phyloP scores from a whole-genome alignment of 495 filamentous ascomycete genomes.

The Rhypophila decipiens region DNA sequence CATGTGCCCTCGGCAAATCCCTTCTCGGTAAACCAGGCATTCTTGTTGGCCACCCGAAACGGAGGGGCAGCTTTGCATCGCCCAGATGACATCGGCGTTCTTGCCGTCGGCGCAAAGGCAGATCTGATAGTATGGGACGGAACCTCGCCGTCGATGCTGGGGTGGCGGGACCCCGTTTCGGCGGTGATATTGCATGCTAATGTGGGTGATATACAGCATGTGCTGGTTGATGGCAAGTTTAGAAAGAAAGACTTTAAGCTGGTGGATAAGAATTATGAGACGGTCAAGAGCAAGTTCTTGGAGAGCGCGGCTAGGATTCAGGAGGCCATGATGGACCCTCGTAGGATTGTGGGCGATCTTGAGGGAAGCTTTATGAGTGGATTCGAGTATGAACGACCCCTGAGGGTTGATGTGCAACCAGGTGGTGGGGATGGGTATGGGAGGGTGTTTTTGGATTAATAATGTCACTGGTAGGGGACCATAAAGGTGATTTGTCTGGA shows the following conservation, averaged over 20 bases:
- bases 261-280: constrained; percentile 17
- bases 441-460: neutral
- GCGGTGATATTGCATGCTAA: constrained; percentile 46
- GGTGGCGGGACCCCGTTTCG: constrained; percentile 45
- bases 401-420: constrained; percentile 6
- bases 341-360: constrained; percentile 4
- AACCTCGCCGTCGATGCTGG: constrained; percentile 37
- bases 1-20: constrained; percentile 32
- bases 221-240: constrained; percentile 42
- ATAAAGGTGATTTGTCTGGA: neutral
- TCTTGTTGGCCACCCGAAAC: constrained; percentile 41
- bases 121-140: constrained; percentile 49
- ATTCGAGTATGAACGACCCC: neutral
- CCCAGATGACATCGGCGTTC: constrained; percentile 39
- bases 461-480: neutral
- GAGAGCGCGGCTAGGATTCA: constrained; percentile 24
- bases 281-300: constrained; percentile 23
- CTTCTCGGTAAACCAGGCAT: constrained; percentile 43
- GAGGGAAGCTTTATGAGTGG: neutral
- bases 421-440: constrained; percentile 13
- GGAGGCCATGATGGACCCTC: constrained; percentile 2
- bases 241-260: constrained; percentile 32
- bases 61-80: constrained; percentile 40
- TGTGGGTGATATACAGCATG: constrained; percentile 40
- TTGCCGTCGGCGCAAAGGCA: constrained; percentile 39